Conservation (phyloP, 2,329 filamentous ascomycete genomes). For the Fusarium coffeatum region DNA sequence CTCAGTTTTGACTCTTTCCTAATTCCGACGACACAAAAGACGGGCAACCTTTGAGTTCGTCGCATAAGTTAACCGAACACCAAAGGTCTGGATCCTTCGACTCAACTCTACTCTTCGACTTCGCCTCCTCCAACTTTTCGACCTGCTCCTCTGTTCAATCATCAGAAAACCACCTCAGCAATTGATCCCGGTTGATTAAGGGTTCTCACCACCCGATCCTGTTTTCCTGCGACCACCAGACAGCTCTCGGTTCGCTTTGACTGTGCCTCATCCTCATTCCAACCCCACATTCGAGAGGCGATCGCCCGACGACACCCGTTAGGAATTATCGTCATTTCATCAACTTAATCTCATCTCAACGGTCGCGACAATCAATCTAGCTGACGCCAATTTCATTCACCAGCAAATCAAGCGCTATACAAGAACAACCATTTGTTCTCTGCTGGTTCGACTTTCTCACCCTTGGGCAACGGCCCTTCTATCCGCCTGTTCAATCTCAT, state of each 20-base stretch:
- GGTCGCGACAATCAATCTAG: slow-evolving; percentile 7
- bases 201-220: not conserved
- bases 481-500: slow-evolving; percentile 2
- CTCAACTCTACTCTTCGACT: slow-evolving; percentile 14
- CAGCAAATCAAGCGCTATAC: not conserved
- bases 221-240: not conserved
- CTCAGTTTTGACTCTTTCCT: not conserved
- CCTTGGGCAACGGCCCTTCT: slow-evolving; percentile 14
- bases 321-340: slow-evolving; percentile 12
- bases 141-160: not conserved
- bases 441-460: not conserved
- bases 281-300: slow-evolving; percentile 29
- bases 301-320: slow-evolving; percentile 34
- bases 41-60: slow-evolving; percentile 2
- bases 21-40: not conserved
- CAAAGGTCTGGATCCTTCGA: slow-evolving; percentile 16
- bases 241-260: slow-evolving; percentile 2
- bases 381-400: not conserved
- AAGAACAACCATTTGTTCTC: not conserved
- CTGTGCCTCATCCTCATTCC: slow-evolving; percentile 34
- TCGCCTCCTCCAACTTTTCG: slow-evolving; percentile 29
- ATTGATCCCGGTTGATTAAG: not conserved
- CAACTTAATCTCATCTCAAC: slow-evolving; percentile 17
- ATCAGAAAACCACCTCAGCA: not conserved
- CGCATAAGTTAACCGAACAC: slow-evolving; percentile 7